A percentile compares a stretch with the other conserved stretches of the same genome.
Conservation (phyloP, 352 stramenopile species). For the Globisporangium paddicum region DNA sequence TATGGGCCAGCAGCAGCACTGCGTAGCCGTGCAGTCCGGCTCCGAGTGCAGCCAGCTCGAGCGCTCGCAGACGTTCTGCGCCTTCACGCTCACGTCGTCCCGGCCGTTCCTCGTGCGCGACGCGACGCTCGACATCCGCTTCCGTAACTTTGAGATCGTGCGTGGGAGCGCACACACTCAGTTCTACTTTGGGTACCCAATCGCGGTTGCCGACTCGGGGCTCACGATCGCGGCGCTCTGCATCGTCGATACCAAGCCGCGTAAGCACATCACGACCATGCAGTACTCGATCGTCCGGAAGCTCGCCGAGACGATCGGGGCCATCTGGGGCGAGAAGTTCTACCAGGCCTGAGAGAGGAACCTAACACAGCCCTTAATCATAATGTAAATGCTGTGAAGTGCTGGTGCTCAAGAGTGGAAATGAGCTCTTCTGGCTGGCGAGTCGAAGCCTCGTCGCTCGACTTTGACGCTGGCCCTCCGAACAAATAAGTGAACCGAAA, state of each 20-base stretch:
- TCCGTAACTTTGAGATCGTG: conserved; percentile 37
- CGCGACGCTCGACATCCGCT: conserved; percentile 37
- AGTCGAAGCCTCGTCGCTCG: too few species aligned
- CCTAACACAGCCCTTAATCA: too few species aligned
- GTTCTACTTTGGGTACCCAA: conserved; percentile 40
- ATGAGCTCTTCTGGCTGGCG: too few species aligned
- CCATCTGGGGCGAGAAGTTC: neutral
- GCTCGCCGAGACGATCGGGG: conserved; percentile 12
- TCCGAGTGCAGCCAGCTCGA: conserved; percentile 4
- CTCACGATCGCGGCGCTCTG: conserved; percentile 31
- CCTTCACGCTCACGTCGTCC: conserved; percentile 25
- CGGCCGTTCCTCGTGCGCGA: conserved; percentile 40
- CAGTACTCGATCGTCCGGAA: conserved; percentile 50
- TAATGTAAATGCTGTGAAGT: too few species aligned
- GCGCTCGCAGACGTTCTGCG: conserved; percentile 29
- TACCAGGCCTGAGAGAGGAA: too few species aligned
- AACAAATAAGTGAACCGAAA: too few species aligned
- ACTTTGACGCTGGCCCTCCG: too few species aligned
- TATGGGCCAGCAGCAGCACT: conserved; percentile 17
- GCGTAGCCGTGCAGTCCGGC: neutral
- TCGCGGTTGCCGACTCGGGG: conserved; percentile 13
- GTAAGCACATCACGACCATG: conserved; percentile 48
- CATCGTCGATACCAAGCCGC: conserved; percentile 35
- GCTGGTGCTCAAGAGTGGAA: too few species aligned
- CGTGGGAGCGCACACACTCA: conserved; percentile 17